A percentile compares a stretch with the other conserved stretches of the same genome.
Evolutionary conservation across 306 rosid species (phyloP).

Genomic region (Corylus americana): DNA sequence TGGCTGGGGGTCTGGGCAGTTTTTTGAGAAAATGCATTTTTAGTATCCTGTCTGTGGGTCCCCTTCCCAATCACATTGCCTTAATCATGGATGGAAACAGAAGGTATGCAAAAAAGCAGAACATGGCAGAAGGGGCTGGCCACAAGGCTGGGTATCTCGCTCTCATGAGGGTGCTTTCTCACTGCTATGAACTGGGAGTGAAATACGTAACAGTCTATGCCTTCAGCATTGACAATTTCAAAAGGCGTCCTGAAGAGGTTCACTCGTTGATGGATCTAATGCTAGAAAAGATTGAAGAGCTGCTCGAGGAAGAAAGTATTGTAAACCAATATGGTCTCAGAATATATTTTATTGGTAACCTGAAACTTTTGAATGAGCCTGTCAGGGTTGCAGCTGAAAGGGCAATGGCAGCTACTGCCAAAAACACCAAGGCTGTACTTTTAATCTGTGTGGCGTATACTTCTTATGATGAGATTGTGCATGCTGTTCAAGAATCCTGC

Average conservation of each 20-base stretch:
- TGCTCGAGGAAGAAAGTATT: conserved; percentile 54
- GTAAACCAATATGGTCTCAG: conserved; percentile 58
- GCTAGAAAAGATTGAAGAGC: conserved; percentile 64
- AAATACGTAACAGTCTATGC: conserved; percentile 67
- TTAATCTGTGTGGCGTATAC: conserved; percentile 69
- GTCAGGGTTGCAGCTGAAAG: conserved; percentile 62
- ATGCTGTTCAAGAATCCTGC: conserved; percentile 65
- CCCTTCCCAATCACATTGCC: conserved; percentile 72
- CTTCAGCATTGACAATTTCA: conserved; percentile 88
- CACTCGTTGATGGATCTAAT: conserved; percentile 63
- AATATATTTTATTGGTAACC: conserved; percentile 60
- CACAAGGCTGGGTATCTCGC: conserved; percentile 63
- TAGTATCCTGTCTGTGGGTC: conserved; percentile 55
- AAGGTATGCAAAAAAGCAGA: conserved; percentile 64
- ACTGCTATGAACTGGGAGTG: conserved; percentile 77
- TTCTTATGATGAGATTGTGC: conserved; percentile 64
- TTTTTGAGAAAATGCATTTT: conserved; percentile 60
- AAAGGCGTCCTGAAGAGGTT: conserved; percentile 60
- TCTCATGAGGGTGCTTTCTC: conserved; percentile 52
- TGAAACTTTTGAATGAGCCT: conserved; percentile 53
- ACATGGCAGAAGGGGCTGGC: conserved; percentile 53
- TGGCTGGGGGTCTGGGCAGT: conserved; percentile 32
- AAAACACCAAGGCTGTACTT: conserved; percentile 49
- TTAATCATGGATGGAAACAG: conserved; percentile 95
- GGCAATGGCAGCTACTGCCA: conserved; percentile 67